phyloP scores from a whole-genome alignment of 768 basidiomycete species.

The Lactifluus rugatus region DNA sequence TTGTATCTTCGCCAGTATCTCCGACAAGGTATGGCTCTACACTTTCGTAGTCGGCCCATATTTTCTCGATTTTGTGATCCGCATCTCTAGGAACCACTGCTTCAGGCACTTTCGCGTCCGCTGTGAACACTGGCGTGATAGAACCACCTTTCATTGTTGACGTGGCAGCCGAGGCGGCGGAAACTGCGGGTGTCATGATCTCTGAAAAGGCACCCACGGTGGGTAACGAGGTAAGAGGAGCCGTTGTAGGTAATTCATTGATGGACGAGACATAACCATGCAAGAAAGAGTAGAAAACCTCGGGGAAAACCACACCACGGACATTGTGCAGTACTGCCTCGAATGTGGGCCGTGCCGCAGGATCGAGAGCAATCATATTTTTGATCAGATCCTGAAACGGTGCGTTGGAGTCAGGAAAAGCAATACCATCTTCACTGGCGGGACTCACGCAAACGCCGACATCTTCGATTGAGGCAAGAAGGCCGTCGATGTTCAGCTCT shows the following conservation, averaged over 20 bases:
- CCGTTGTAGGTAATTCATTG: conserved; percentile 50
- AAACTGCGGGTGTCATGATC: conserved; percentile 1
- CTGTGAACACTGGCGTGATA: conserved; percentile 10
- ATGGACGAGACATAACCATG: conserved; percentile 80
- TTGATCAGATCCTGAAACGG: conserved; percentile 64
- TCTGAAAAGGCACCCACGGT: not conserved
- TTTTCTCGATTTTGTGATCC: conserved; percentile 72
- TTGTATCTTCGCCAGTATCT: conserved; percentile 37
- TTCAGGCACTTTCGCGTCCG: conserved; percentile 21
- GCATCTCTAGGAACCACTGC: conserved; percentile 60
- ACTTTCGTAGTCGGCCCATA: conserved; percentile 83
- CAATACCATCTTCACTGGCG: not conserved
- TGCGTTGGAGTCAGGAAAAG: not conserved
- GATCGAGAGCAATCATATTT: conserved; percentile 82
- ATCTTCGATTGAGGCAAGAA: conserved; percentile 71
- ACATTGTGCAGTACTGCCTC: conserved; percentile 66
- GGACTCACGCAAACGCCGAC: conserved; percentile 64
- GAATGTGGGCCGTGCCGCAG: conserved; percentile 69
- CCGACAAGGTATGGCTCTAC: conserved; percentile 59
- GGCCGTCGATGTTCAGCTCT: conserved; percentile 63
- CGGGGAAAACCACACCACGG: conserved; percentile 76
- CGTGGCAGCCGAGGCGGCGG: conserved; percentile 13
- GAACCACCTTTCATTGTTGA: conserved; percentile 8
- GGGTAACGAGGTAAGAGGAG: conserved; percentile 29
- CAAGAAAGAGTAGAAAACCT: conserved; percentile 90